phyloP scores from a whole-genome alignment of 108 stramenopile species.

The Cyclostephanos tholiformis region DNA sequence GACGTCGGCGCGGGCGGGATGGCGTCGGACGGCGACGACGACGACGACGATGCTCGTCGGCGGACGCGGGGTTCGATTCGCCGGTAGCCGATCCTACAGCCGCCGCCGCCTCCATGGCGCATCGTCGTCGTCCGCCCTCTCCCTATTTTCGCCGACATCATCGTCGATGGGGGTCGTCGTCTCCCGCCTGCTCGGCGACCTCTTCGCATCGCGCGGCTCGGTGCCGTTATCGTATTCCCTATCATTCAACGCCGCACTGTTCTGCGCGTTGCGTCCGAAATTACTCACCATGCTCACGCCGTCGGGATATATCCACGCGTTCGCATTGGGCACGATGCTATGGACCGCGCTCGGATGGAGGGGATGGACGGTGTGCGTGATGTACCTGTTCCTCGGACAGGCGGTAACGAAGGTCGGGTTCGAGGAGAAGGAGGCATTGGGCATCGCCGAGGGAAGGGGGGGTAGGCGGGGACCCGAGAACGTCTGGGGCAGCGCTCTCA shows the following conservation, averaged over 20 bases:
- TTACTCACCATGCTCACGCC: constrained; percentile 80
- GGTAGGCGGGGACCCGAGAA: constrained; percentile 95
- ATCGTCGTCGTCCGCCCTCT: neutral
- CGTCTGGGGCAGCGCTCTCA: constrained; percentile 94
- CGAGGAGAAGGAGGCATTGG: constrained; percentile 82
- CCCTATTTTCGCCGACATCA: neutral
- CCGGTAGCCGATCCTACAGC: too few relatives aligned
- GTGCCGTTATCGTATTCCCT: constrained; percentile 66
- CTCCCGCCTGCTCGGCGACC: neutral
- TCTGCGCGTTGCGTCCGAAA: constrained; percentile 57
- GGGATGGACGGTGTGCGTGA: constrained; percentile 89
- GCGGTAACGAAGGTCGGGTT: constrained; percentile 89
- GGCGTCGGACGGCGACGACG: neutral
- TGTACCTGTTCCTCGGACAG: constrained; percentile 83
- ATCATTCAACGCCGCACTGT: constrained; percentile 65
- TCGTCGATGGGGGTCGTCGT: neutral
- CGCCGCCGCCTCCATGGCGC: too few relatives aligned
- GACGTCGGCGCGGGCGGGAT: neutral
- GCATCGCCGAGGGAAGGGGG: constrained; percentile 93
- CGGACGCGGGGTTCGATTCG: neutral
- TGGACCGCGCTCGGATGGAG: constrained; percentile 85
- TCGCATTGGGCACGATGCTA: constrained; percentile 77
- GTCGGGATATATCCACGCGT: constrained; percentile 71
- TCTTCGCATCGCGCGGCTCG: constrained; percentile 53
- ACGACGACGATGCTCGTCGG: neutral